phyloP scores from a whole-genome alignment of 192 early-diverging fungal genomes.

The Coemansia sp. region DNA sequence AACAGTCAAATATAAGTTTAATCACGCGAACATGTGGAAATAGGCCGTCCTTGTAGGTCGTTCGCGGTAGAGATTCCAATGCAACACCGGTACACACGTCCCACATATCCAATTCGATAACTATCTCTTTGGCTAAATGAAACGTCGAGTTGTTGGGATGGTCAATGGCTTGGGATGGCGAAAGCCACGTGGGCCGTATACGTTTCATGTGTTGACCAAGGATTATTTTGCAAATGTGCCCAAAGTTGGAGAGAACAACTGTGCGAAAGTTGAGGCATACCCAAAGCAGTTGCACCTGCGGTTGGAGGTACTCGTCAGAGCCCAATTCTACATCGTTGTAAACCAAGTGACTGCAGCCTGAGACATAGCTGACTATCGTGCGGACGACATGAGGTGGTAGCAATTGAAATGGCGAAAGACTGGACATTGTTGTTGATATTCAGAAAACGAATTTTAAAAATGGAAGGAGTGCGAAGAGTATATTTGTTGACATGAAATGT shows the following conservation, averaged over 20 bases:
- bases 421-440: background rate
- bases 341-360: background rate
- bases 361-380: background rate
- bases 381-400: background rate
- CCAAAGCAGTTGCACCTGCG: background rate
- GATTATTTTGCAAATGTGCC: background rate
- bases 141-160: background rate
- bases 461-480: no score
- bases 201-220: background rate
- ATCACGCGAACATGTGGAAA: no score
- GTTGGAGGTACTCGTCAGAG: background rate
- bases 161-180: background rate
- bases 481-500: no score
- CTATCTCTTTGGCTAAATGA: background rate
- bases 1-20: background rate
- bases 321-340: background rate
- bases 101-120: background rate
- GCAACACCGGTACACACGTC: background rate
- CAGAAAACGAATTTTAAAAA: no score
- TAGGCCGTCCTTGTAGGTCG: background rate
- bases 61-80: background rate
- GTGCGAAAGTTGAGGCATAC: background rate
- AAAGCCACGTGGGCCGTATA: background rate
- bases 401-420: background rate
- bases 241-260: background rate